Percentiles rank a stretch among this genome's conserved stretches.
Evolutionary conservation across 805 yeast species (phyloP).

Genomic region (Jamesozyma spencerorum): DNA sequence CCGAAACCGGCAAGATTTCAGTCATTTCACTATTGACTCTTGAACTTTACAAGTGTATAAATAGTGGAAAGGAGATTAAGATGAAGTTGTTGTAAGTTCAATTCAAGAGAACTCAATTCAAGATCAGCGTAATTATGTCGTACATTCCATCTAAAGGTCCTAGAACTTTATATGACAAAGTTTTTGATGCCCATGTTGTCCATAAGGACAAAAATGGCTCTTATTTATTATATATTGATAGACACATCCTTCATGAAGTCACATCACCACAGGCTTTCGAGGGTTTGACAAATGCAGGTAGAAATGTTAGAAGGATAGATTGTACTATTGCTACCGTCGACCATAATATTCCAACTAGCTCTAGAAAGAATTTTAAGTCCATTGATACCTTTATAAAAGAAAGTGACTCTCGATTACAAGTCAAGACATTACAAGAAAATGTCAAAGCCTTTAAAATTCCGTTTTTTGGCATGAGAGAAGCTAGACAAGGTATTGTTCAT

Average conservation of each 20-base stretch:
- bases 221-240: constrained; percentile 80
- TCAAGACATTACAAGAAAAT: constrained; percentile 82
- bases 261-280: constrained; percentile 99
- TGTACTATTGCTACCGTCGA: constrained; percentile 93
- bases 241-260: constrained; percentile 96
- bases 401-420: constrained; percentile 87
- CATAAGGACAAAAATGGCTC: constrained; percentile 85
- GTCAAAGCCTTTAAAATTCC: constrained; percentile 85
- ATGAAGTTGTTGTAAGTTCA: background rate
- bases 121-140: constrained; percentile 11
- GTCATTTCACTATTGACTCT: too few relatives aligned
- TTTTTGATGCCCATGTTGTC: constrained; percentile 88
- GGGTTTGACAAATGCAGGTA: constrained; percentile 80
- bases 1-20: too few relatives aligned
- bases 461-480: constrained; percentile 89
- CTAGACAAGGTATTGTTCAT: constrained; percentile 96
- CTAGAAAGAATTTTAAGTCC: constrained; percentile 69
- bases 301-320: constrained; percentile 83
- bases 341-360: constrained; percentile 91
- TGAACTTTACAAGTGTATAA: background rate
- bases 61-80: background rate
- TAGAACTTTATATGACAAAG: constrained; percentile 88
- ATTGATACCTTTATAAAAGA: constrained; percentile 77
- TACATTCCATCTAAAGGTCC: constrained; percentile 35
- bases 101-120: background rate